phyloP scores from a whole-genome alignment of 331 rosid species.

The Arachis monticola region DNA sequence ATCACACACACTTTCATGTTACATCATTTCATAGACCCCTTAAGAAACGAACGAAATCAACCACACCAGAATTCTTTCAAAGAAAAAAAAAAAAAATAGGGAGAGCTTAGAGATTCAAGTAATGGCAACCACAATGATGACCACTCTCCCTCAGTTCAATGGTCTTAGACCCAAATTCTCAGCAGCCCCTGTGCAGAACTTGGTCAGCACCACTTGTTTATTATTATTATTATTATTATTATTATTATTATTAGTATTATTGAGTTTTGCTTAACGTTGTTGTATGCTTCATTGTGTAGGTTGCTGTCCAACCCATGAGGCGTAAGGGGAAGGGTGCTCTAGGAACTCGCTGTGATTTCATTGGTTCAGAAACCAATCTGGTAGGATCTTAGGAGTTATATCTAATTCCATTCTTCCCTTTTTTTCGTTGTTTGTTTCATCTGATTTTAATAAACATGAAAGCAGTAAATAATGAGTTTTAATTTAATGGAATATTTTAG shows the following conservation, averaged over 20 bases:
- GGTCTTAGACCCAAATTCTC: slow-evolving; percentile 72
- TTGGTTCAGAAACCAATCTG: slow-evolving; percentile 91
- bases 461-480: neutral
- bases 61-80: neutral
- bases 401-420: neutral
- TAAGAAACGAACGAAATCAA: neutral
- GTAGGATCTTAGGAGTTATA: slow-evolving; percentile 40
- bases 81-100: neutral
- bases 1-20: slow-evolving; percentile 31
- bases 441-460: neutral
- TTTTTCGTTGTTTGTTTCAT: neutral
- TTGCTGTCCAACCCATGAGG: slow-evolving; percentile 65
- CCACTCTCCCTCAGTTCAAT: slow-evolving; percentile 81
- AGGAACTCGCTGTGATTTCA: slow-evolving; percentile 84
- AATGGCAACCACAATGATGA: slow-evolving; percentile 75
- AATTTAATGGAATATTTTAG: neutral
- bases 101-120: neutral
- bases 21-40: slow-evolving; percentile 29
- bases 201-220: slow-evolving; percentile 48
- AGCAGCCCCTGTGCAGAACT: slow-evolving; percentile 55
- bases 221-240: no score
- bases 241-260: no score
- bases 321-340: slow-evolving; percentile 81
- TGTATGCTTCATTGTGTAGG: slow-evolving; percentile 47
- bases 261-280: neutral